Conservation (phyloP, 768 basidiomycete genomes). For the Wakefieldia striispora region DNA sequence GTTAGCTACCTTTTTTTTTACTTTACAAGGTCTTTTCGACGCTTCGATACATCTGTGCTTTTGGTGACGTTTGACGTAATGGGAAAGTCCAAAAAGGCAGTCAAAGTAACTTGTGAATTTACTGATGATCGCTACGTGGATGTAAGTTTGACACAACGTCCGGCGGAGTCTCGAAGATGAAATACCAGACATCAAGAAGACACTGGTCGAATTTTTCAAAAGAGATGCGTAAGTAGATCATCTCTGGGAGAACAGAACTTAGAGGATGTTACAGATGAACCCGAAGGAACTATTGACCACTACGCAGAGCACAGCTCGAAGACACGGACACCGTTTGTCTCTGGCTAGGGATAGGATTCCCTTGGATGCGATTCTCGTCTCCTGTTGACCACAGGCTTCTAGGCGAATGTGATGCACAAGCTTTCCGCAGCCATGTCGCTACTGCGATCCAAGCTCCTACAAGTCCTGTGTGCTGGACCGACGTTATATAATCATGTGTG, state of each 20-base stretch:
- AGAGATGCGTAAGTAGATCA: slow-evolving; percentile 54
- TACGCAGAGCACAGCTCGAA: slow-evolving; percentile 80
- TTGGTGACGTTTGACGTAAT: no score
- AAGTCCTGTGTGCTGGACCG: slow-evolving; percentile 23
- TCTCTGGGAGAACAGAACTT: slow-evolving; percentile 46
- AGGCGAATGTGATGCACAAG: slow-evolving; percentile 98
- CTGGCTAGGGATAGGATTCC: slow-evolving; percentile 85
- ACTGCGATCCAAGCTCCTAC: slow-evolving; percentile 66
- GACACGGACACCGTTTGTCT: slow-evolving; percentile 88
- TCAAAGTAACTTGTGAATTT: no score
- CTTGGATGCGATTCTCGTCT: neutral
- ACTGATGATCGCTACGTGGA: slow-evolving; percentile 99
- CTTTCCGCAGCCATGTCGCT: slow-evolving; percentile 73
- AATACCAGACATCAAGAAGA: slow-evolving; percentile 95
- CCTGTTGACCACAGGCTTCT: neutral
- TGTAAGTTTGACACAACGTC: slow-evolving; percentile 72
- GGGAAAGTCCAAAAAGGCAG: no score
- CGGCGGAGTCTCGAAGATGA: slow-evolving; percentile 83
- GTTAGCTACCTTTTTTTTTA: no score
- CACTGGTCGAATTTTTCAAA: slow-evolving; percentile 84
- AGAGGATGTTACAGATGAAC: slow-evolving; percentile 37
- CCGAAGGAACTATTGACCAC: slow-evolving; percentile 61
- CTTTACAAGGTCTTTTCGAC: no score
- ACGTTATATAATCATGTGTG: no score
- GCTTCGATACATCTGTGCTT: no score